Conservation (phyloP, 179 eudicot genomes). For the Pouteria campechiana region DNA sequence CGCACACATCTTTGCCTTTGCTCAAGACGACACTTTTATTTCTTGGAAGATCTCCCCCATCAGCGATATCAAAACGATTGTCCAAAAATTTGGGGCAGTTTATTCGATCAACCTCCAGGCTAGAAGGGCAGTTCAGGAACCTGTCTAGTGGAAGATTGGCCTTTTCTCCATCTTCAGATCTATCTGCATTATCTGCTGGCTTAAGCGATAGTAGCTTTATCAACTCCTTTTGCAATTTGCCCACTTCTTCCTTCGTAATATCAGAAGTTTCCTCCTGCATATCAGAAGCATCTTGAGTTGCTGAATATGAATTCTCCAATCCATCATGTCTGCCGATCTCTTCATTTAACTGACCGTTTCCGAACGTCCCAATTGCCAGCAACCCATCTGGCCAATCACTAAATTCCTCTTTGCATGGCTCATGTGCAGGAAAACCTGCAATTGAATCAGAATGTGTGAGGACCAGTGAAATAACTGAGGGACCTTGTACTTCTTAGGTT, state of each 20-base stretch:
- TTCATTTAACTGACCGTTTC: constrained; percentile 20
- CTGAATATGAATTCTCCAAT: neutral
- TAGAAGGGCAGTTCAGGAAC: neutral
- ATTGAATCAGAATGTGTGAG: no score
- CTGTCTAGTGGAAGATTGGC: neutral
- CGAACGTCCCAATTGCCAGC: constrained; percentile 78
- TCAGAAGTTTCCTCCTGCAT: no score
- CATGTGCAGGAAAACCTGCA: constrained; percentile 25
- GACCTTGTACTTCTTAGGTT: no score
- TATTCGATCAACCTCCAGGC: constrained; percentile 5
- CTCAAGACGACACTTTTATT: constrained; percentile 5
- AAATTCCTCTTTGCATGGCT: constrained; percentile 43
- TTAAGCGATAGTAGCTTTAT: constrained; percentile 9
- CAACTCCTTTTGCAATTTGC: constrained; percentile 36
- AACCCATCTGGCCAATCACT: constrained; percentile 77
- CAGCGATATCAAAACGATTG: neutral
- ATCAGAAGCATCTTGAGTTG: constrained; percentile 6
- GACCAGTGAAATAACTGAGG: neutral
- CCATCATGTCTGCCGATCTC: constrained; percentile 9
- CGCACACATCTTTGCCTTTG: constrained; percentile 21
- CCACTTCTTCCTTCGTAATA: constrained; percentile 23
- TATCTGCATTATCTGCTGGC: neutral
- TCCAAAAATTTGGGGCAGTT: neutral
- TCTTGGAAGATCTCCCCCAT: constrained; percentile 7
- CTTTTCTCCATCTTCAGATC: neutral